A percentile compares a stretch with the other conserved stretches of the same genome.
These are phyloP conservation scores for Heracleum sosnowskyi DNA, from an alignment of 129 eudicot genomes.

Conservation along the genomic window DNA sequence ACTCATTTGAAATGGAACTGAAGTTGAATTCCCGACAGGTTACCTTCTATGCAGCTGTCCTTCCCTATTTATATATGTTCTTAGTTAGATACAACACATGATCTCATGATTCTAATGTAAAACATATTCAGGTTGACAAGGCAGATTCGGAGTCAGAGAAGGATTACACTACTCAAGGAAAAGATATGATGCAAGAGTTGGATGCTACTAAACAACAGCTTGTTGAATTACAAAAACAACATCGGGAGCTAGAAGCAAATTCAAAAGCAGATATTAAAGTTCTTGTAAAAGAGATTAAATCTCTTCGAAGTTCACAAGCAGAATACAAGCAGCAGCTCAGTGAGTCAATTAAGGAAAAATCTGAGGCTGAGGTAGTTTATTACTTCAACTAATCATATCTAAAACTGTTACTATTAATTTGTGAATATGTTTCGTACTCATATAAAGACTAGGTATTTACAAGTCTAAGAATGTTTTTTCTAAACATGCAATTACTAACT, in stretches of 20 bases:
- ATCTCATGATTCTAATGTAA: slow-evolving; percentile 11
- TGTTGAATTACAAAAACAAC: slow-evolving; percentile 47
- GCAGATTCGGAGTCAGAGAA: slow-evolving; percentile 24
- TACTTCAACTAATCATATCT: neutral
- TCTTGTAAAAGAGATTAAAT: slow-evolving; percentile 86
- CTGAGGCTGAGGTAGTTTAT: slow-evolving; percentile 57
- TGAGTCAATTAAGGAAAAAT: slow-evolving; percentile 51
- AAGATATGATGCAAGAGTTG: slow-evolving; percentile 55
- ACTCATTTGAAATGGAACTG: slow-evolving; percentile 75
- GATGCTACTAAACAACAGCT: slow-evolving; percentile 54
- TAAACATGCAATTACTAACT: neutral
- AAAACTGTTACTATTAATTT: neutral
- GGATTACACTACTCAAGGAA: slow-evolving; percentile 30
- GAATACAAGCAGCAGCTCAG: slow-evolving; percentile 64
- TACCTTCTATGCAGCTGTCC: neutral
- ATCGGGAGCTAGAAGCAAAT: slow-evolving; percentile 72
- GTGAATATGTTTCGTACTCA: neutral
- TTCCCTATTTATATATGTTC: neutral
- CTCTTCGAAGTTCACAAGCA: slow-evolving; percentile 73
- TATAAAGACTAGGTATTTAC: neutral
- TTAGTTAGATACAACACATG: neutral
- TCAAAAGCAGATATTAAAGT: slow-evolving; percentile 85
- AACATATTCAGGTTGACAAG: slow-evolving; percentile 39
- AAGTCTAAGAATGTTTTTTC: neutral
- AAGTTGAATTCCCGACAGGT: slow-evolving; percentile 73